phyloP scores from a whole-genome alignment of 73 alveolate genomes.

The Paramecium sexaurelia region DNA sequence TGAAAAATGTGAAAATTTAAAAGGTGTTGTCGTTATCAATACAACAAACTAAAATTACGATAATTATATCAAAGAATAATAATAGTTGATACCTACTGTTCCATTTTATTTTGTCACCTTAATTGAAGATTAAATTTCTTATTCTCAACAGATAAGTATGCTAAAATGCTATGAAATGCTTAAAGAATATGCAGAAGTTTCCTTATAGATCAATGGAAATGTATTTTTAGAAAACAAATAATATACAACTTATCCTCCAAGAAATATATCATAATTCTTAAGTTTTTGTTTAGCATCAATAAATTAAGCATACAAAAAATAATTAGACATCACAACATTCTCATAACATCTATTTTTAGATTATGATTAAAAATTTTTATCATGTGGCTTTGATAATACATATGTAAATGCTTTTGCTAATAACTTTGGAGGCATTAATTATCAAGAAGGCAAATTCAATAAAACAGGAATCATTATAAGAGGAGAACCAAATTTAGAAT shows the following conservation, averaged over 20 bases:
- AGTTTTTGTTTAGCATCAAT: constrained; percentile 26
- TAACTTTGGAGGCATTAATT: constrained; percentile 5
- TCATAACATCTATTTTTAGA: neutral
- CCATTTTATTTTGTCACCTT: neutral
- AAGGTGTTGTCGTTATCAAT: neutral
- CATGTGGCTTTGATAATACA: constrained; percentile 18
- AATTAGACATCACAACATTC: neutral
- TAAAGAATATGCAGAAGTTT: neutral
- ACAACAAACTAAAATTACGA: neutral
- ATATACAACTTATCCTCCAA: neutral
- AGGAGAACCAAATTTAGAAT: constrained; percentile 24
- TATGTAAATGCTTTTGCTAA: neutral
- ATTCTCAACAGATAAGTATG: neutral
- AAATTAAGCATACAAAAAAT: neutral
- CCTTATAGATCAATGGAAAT: neutral
- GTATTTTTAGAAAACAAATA: neutral
- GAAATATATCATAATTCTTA: neutral
- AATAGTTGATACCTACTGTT: neutral
- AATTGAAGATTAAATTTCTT: constrained; percentile 4
- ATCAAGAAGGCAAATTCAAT: constrained; percentile 1
- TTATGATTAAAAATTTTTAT: neutral
- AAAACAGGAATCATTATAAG: constrained; percentile 3
- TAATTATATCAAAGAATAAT: neutral
- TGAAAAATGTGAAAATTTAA: constrained; percentile 26
- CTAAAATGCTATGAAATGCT: neutral